These are phyloP conservation scores for Fusarium heterosporum DNA, from an alignment of 2,329 filamentous ascomycete species.

Conservation along the genomic window DNA sequence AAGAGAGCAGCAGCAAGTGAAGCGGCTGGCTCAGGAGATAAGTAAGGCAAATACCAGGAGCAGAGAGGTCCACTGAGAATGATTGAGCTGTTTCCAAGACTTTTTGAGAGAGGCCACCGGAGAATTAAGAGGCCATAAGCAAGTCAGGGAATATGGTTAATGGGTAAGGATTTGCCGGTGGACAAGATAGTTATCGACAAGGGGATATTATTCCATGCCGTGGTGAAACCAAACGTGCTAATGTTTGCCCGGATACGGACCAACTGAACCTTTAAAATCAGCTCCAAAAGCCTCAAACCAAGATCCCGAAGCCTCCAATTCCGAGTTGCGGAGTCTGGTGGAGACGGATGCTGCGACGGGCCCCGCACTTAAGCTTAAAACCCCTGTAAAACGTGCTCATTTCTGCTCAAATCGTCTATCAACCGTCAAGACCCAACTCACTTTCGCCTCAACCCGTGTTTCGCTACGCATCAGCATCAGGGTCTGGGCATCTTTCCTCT, in stretches of 20 bases:
- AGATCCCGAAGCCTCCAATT: slow-evolving; percentile 15
- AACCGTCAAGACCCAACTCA: neutral
- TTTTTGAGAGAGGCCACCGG: slow-evolving; percentile 11
- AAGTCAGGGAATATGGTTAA: neutral
- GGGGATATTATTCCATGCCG: slow-evolving; percentile 15
- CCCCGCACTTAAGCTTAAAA: slow-evolving; percentile 21
- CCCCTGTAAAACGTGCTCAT: slow-evolving; percentile 54
- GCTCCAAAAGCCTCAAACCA: slow-evolving; percentile 1
- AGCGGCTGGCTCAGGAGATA: slow-evolving; percentile 17
- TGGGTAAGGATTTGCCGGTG: slow-evolving; percentile 10
- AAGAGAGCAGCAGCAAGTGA: neutral
- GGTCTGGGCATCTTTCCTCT: neutral
- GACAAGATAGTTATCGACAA: slow-evolving; percentile 23
- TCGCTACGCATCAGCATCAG: neutral
- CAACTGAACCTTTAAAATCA: neutral
- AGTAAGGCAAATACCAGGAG: slow-evolving; percentile 23
- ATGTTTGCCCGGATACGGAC: neutral
- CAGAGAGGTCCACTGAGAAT: slow-evolving; percentile 33
- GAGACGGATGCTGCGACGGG: slow-evolving; percentile 14
- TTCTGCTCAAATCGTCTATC: slow-evolving; percentile 49
- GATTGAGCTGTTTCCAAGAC: slow-evolving; percentile 42
- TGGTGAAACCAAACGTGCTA: slow-evolving; percentile 2
- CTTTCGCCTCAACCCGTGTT: slow-evolving; percentile 11
- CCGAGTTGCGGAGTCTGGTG: slow-evolving; percentile 17
- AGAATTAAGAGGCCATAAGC: slow-evolving; percentile 26